A percentile compares a stretch with the other conserved stretches of the same genome.
phyloP scores from a whole-genome alignment of 108 stramenopile genomes.

The Skeletonema grethae region DNA sequence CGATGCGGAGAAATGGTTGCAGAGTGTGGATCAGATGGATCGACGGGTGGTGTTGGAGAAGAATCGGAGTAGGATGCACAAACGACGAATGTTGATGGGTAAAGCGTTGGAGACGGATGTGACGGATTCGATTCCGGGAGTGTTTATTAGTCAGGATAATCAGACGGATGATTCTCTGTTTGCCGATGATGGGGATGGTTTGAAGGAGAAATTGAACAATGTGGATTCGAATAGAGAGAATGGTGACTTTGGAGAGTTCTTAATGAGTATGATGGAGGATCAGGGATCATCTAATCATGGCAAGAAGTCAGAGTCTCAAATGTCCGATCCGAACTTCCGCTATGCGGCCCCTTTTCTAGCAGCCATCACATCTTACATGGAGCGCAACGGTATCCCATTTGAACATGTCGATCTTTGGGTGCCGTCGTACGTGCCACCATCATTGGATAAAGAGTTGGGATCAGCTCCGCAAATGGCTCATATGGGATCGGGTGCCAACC shows the following conservation, averaged over 20 bases:
- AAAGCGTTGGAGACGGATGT: constrained; percentile 70
- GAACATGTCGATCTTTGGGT: constrained; percentile 90
- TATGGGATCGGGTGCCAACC: constrained; percentile 7
- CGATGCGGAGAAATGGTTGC: constrained; percentile 72
- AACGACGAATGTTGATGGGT: constrained; percentile 82
- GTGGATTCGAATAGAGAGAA: constrained; percentile 16
- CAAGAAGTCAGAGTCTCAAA: constrained; percentile 7
- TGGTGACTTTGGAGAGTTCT: constrained; percentile 34
- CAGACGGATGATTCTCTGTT: background rate
- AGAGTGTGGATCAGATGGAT: constrained; percentile 82
- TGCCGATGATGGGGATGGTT: constrained; percentile 7
- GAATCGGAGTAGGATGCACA: constrained; percentile 68
- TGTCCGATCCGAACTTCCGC: constrained; percentile 29
- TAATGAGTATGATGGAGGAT: constrained; percentile 35
- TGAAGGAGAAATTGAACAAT: constrained; percentile 21
- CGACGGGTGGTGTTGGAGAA: constrained; percentile 70
- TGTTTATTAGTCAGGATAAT: constrained; percentile 70
- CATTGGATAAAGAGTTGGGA: constrained; percentile 11
- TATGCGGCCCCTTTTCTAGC: constrained; percentile 77
- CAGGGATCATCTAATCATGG: background rate
- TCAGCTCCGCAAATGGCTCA: constrained; percentile 2
- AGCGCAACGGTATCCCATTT: constrained; percentile 75
- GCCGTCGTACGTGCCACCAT: constrained; percentile 63
- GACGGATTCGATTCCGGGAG: constrained; percentile 55
- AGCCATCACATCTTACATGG: constrained; percentile 66